Percentiles rank a stretch among this genome's conserved stretches.
Evolutionary conservation across 805 yeast genomes (phyloP).

Genomic region (Saturnispora gosingensis): DNA sequence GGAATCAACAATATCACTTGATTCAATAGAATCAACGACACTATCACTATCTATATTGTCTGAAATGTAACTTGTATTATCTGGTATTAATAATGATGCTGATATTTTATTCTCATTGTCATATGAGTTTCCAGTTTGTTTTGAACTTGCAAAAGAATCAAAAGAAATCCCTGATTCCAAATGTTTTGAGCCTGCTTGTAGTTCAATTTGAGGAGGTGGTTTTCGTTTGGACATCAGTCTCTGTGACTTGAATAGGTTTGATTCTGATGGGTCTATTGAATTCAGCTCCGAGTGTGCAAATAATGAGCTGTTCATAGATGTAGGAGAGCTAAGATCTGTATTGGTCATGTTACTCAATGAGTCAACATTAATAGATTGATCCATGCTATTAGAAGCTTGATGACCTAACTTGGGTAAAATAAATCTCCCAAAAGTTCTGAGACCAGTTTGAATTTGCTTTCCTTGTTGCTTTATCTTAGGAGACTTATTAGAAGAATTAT

Average conservation of each 20-base stretch:
- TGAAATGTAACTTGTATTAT: background rate
- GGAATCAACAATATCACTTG: conserved; percentile 22
- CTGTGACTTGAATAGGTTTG: background rate
- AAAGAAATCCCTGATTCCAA: background rate
- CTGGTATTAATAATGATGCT: background rate
- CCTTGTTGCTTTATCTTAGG: background rate
- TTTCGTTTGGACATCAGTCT: conserved; percentile 3
- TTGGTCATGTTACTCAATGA: background rate
- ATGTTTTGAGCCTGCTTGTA: background rate
- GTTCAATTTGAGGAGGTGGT: background rate
- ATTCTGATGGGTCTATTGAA: background rate
- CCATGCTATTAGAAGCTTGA: background rate
- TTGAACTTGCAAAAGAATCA: background rate
- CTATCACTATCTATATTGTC: conserved; percentile 8
- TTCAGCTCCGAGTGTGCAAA: background rate
- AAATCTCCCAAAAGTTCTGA: conserved; percentile 4
- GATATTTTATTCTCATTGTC: background rate
- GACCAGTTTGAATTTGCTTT: conserved; percentile 2
- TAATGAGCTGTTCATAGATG: background rate
- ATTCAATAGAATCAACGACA: conserved; percentile 17
- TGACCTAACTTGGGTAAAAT: conserved; percentile 1
- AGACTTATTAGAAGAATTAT: conserved; percentile 1
- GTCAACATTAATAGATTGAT: background rate
- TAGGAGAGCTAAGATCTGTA: background rate
- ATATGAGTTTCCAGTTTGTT: background rate